phyloP scores from a whole-genome alignment of 2,329 filamentous ascomycete species.

The Allantophomopsis lycopodina region DNA sequence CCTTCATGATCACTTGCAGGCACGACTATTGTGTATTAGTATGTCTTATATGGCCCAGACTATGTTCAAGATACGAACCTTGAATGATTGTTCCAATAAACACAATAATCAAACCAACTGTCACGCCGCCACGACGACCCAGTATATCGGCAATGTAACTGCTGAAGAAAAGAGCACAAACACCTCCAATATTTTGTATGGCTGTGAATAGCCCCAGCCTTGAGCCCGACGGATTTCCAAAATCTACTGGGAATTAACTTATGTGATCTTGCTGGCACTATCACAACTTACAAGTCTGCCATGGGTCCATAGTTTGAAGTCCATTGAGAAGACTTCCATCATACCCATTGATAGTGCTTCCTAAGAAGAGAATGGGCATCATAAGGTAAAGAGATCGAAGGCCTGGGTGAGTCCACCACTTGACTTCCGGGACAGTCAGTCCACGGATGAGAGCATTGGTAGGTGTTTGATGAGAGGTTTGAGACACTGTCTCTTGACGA shows the following conservation, averaged over 20 bases:
- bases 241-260: slow-evolving; percentile 6
- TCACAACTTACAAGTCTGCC: slow-evolving; percentile 21
- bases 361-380: slow-evolving; percentile 4
- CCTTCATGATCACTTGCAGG: slow-evolving; percentile 6
- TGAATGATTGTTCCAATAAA: slow-evolving; percentile 19
- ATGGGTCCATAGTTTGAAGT: slow-evolving; percentile 25
- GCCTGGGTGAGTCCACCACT: slow-evolving; percentile 35
- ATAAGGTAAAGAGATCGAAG: slow-evolving; percentile 38
- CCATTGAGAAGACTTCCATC: slow-evolving; percentile 31
- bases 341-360: slow-evolving; percentile 38
- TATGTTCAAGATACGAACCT: neutral
- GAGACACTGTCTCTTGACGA: no score
- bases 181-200: slow-evolving; percentile 26
- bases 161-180: slow-evolving; percentile 26
- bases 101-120: slow-evolving; percentile 18
- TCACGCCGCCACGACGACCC: slow-evolving; percentile 19
- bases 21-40: slow-evolving; percentile 8
- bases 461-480: neutral
- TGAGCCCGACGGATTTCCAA: slow-evolving; percentile 23
- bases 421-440: slow-evolving; percentile 1
- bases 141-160: slow-evolving; percentile 22
- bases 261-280: neutral
- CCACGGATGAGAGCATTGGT: neutral
- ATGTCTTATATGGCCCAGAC: no score
- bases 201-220: slow-evolving; percentile 26